Conservation (phyloP, 225 moss, liverwort and hornwort genomes). For the Rhytidiadelphus loreus region DNA sequence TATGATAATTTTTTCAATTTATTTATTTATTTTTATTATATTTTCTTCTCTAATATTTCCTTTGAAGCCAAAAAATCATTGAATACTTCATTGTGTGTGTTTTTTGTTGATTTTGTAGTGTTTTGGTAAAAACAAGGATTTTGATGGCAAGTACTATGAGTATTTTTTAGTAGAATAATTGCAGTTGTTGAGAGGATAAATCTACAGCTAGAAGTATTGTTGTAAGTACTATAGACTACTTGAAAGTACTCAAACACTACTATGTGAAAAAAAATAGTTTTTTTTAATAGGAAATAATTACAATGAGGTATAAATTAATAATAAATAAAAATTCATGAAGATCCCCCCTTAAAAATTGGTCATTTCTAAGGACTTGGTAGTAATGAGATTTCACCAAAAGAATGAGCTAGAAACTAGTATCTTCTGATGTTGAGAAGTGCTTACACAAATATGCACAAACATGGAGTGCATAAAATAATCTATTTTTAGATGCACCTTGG, state of each 20-base stretch:
- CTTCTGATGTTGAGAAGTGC: no score
- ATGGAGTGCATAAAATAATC: no score
- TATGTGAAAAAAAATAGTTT: neutral
- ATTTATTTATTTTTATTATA: neutral
- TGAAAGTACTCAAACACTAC: neutral
- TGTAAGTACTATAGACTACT: no score
- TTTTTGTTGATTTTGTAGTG: neutral
- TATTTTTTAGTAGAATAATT: neutral
- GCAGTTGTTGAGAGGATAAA: neutral
- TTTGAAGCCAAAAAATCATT: neutral
- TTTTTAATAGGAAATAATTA: neutral
- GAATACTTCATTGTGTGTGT: neutral
- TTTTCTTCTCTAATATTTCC: rapidly evolving
- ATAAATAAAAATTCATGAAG: neutral
- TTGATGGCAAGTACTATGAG: neutral
- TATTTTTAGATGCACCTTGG: no score
- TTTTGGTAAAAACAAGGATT: neutral
- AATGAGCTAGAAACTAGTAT: no score
- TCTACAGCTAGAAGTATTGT: neutral
- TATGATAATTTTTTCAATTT: neutral
- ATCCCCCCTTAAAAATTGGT: no score
- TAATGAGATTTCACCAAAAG: no score
- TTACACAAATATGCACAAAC: no score
- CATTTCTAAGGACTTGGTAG: no score
- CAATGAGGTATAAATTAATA: neutral